A percentile compares a stretch with the other conserved stretches of the same genome.
Evolutionary conservation across 108 stramenopile genomes (phyloP).

Genomic region (Schizochytrium sp.): DNA sequence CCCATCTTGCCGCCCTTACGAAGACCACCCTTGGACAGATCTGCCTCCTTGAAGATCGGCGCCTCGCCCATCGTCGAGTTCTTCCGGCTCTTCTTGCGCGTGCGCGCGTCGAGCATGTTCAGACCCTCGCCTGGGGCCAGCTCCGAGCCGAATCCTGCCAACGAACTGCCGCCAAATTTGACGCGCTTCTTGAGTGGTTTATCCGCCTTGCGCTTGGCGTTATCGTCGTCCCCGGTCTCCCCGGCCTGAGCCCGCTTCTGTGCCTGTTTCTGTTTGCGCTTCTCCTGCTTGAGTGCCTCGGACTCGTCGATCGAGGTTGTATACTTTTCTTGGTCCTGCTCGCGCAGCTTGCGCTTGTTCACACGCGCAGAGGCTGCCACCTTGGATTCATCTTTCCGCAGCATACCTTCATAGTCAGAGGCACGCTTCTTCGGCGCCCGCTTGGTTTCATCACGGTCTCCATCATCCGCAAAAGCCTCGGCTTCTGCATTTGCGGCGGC

Average conservation of each 20-base stretch:
- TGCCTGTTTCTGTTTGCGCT: not conserved
- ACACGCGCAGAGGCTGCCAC: not conserved
- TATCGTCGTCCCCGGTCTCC: not conserved
- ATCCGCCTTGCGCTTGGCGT: not conserved
- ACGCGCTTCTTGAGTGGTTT: not conserved
- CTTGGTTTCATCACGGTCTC: not conserved
- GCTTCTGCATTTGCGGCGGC: not conserved
- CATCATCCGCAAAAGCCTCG: not conserved
- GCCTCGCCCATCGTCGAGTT: not conserved
- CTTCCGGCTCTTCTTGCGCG: not conserved
- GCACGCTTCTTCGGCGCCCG: not conserved
- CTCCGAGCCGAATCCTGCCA: conserved; percentile 10
- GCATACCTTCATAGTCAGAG: not conserved
- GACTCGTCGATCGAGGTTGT: not conserved
- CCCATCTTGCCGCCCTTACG: conserved; percentile 37
- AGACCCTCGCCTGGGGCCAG: not conserved
- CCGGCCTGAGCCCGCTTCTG: not conserved
- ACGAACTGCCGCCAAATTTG: not conserved
- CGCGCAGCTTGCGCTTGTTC: not conserved
- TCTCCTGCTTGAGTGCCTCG: not conserved
- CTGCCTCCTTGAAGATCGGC: not conserved
- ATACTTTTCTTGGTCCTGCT: not conserved
- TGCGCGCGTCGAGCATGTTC: not conserved
- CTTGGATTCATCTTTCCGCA: not conserved
- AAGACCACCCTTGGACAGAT: conserved; percentile 1